Percentiles rank a stretch among this genome's conserved stretches.
phyloP scores from a whole-genome alignment of 257 asterid species.

The Lycium ferocissimum region DNA sequence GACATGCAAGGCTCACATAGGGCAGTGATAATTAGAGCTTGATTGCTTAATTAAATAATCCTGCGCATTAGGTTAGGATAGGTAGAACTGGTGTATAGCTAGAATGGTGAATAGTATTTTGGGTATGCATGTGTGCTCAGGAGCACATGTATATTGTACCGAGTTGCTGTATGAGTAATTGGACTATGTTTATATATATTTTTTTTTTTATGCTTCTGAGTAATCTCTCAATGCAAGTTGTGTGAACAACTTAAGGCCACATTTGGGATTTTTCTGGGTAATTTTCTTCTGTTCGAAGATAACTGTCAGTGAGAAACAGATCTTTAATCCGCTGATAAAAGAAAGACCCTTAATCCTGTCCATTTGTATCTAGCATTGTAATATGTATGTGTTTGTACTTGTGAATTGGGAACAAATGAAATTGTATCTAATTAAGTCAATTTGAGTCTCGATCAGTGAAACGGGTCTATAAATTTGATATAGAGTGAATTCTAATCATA shows the following conservation, averaged over 20 bases:
- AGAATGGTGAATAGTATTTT: not conserved
- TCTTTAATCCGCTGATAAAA: not conserved
- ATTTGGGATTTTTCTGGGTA: not conserved
- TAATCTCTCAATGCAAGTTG: not conserved
- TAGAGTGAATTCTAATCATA: not conserved
- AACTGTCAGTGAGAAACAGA: not conserved
- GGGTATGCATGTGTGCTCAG: constrained; percentile 7
- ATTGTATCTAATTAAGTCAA: not conserved
- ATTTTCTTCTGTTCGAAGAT: constrained; percentile 19
- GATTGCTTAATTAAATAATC: not conserved
- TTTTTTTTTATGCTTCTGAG: not conserved
- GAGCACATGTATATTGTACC: not conserved
- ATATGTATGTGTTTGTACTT: not conserved
- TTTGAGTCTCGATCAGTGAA: not conserved
- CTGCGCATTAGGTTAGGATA: not conserved
- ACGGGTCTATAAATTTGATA: not conserved
- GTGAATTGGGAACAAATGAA: not conserved
- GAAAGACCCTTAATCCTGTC: not conserved
- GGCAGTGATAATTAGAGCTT: constrained; percentile 1
- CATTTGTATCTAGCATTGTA: not conserved
- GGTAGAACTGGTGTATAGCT: not conserved
- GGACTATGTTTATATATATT: not conserved
- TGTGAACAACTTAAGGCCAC: not conserved
- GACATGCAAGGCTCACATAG: constrained; percentile 12
- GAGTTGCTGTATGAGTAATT: not conserved